Evolutionary conservation across 768 basidiomycete genomes (phyloP).

Genomic region (Tylopilus vinaceipallidus): DNA sequence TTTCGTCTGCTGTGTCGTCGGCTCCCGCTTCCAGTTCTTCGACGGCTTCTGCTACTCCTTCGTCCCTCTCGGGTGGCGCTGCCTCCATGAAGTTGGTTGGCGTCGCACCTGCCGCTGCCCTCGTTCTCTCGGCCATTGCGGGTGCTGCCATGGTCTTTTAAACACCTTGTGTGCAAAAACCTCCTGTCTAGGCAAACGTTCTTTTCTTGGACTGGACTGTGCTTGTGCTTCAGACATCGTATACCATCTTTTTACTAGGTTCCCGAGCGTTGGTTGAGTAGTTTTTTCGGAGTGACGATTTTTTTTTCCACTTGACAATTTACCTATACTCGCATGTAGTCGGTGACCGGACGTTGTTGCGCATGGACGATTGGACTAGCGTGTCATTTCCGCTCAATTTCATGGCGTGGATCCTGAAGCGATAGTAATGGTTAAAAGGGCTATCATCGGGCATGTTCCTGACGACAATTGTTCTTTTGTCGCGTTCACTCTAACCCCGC

Average conservation of each 20-base stretch:
- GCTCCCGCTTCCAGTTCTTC: background rate
- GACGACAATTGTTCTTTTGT: too few species aligned
- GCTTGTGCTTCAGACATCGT: conserved; percentile 4
- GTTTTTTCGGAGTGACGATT: too few species aligned
- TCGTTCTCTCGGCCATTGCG: conserved; percentile 45
- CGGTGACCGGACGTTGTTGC: conserved; percentile 19
- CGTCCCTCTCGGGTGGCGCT: conserved; percentile 24
- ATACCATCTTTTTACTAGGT: conserved; percentile 16
- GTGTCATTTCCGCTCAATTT: conserved; percentile 6
- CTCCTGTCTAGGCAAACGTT: background rate
- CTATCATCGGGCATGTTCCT: too few species aligned
- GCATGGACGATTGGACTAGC: conserved; percentile 18
- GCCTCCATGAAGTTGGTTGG: conserved; percentile 33
- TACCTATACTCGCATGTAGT: conserved; percentile 9
- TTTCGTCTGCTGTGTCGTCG: background rate
- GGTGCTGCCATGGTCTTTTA: conserved; percentile 50
- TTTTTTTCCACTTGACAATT: conserved; percentile 15
- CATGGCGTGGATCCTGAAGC: too few species aligned
- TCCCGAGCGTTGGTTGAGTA: conserved; percentile 5
- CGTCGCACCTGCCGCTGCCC: conserved; percentile 33
- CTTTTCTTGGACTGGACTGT: background rate
- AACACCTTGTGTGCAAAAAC: conserved; percentile 13
- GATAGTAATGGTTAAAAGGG: too few species aligned
- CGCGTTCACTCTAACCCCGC: too few species aligned
- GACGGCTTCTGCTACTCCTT: conserved; percentile 23